These are phyloP conservation scores for Aphanomyces astaci DNA, from an alignment of 352 stramenopile genomes.

Conservation along the genomic window DNA sequence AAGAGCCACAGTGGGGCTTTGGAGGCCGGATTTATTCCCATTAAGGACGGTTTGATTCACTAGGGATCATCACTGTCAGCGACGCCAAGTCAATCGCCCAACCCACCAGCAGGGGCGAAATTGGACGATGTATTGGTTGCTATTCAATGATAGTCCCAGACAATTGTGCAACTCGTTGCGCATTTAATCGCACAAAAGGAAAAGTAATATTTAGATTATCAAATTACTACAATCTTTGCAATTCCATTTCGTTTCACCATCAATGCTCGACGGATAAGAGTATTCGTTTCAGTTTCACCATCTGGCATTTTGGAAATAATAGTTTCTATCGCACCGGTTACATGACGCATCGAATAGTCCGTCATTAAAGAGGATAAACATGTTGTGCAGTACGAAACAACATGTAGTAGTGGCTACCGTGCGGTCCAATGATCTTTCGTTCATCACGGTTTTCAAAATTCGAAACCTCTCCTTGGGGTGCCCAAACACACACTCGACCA, in stretches of 20 bases:
- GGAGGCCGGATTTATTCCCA: neutral
- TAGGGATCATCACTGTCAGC: neutral
- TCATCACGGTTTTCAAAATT: conserved; percentile 15
- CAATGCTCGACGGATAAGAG: too few relatives aligned
- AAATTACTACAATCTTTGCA: too few relatives aligned
- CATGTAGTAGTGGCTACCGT: neutral
- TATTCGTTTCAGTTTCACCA: neutral
- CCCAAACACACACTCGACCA: neutral
- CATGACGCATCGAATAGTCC: neutral
- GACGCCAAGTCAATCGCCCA: too few relatives aligned
- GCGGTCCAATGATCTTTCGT: neutral
- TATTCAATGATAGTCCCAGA: neutral
- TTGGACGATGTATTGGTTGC: neutral
- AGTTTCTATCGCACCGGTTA: neutral
- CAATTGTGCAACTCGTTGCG: neutral
- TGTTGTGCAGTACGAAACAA: conserved; percentile 6
- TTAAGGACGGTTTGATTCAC: neutral
- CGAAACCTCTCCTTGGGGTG: conserved; percentile 5
- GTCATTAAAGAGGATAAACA: neutral
- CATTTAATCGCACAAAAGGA: too few relatives aligned
- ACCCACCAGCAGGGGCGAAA: neutral
- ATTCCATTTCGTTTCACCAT: too few relatives aligned
- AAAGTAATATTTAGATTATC: too few relatives aligned
- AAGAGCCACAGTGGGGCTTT: neutral
- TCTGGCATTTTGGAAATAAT: neutral